phyloP scores from a whole-genome alignment of 345 rosid species.

The Arabidopsis thaliana region TAIR10.1 NC_003071.7:17776001-17776500 shows the following conservation, averaged over 20 bases:
- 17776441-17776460: constrained; percentile 93
- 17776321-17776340: not conserved
- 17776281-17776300: constrained; percentile 4
- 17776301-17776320: not conserved
- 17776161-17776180: constrained; percentile 20
- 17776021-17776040: constrained; percentile 98
- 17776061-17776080: constrained; percentile 84
- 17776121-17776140: constrained; percentile 10
- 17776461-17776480: constrained; percentile 70
- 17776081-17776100: constrained; percentile 91
- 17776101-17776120: constrained; percentile 84
- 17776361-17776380: constrained; percentile 73
- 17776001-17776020: constrained; percentile 95
- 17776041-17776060: constrained; percentile 97
- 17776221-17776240: constrained; percentile 35
- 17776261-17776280: constrained; percentile 30
- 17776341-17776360: constrained; percentile 24
- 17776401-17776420: constrained; percentile 60
- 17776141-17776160: constrained; percentile 31
- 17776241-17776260: constrained; percentile 18
- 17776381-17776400: constrained; percentile 60
- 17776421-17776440: constrained; percentile 86
- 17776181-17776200: constrained; percentile 19
- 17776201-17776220: constrained; percentile 37
- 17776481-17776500: constrained; percentile 79